phyloP scores from a whole-genome alignment of 257 asterid species.

The Rhazya stricta region DNA sequence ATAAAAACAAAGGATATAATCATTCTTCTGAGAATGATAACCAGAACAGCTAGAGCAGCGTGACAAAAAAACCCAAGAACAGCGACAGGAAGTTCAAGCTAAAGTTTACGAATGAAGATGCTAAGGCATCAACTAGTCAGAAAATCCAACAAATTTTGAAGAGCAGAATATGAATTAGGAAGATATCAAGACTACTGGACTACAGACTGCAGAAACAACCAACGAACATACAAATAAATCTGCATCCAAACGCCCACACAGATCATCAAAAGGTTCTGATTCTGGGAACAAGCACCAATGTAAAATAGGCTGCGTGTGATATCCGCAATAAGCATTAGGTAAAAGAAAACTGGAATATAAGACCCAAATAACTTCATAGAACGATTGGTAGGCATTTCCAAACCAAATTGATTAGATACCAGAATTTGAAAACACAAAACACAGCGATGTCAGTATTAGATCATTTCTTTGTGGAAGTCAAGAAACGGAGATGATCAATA shows the following conservation, averaged over 20 bases:
- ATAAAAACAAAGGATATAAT: too few species aligned
- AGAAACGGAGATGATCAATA: background rate
- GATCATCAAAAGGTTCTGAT: background rate
- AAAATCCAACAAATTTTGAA: background rate
- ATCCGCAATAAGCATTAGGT: background rate
- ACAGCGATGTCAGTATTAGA: background rate
- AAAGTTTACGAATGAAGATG: background rate
- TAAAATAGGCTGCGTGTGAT: too few species aligned
- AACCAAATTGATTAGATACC: background rate
- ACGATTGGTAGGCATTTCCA: background rate
- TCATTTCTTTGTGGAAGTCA: background rate
- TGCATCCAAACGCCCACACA: background rate
- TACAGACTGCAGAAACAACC: background rate
- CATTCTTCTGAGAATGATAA: background rate
- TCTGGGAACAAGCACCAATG: background rate
- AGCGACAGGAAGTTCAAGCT: background rate
- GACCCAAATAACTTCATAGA: background rate
- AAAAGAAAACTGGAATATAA: background rate
- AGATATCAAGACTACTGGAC: background rate
- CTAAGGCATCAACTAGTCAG: background rate
- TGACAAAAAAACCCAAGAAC: background rate
- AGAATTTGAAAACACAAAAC: background rate
- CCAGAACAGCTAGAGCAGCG: too few species aligned
- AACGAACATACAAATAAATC: background rate
- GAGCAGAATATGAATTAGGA: background rate